Conservation (phyloP, 208 protist genomes). For the Leishmania tropica region DNA sequence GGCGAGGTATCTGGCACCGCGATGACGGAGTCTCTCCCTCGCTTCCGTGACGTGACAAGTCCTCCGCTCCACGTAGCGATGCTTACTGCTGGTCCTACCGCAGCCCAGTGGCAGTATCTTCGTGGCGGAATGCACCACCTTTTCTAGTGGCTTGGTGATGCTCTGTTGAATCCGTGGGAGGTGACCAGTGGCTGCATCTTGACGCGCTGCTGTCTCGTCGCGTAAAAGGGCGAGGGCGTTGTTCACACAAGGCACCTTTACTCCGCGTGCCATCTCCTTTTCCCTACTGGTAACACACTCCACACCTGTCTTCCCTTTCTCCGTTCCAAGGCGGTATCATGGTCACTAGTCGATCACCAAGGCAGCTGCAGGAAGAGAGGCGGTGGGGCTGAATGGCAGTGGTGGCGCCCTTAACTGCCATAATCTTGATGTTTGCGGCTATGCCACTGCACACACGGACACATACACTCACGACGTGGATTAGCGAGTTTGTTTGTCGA, state of each 20-base stretch:
- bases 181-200: background rate
- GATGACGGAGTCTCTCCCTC: background rate
- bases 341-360: background rate
- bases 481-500: background rate
- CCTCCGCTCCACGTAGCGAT: background rate
- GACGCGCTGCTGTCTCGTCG: background rate
- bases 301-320: background rate
- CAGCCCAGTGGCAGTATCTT: background rate
- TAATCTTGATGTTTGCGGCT: background rate
- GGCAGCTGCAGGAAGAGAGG: background rate
- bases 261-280: background rate
- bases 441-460: background rate
- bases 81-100: background rate
- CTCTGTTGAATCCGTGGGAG: background rate
- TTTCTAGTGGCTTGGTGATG: background rate
- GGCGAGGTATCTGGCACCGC: background rate
- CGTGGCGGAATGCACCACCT: background rate
- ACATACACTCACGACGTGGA: background rate
- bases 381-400: background rate
- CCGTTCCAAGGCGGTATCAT: background rate
- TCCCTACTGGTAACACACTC: background rate
- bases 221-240: background rate
- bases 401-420: background rate
- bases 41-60: background rate
- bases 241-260: background rate